Conservation (phyloP, 352 stramenopile species). For the Pythium apleroticum region DNA sequence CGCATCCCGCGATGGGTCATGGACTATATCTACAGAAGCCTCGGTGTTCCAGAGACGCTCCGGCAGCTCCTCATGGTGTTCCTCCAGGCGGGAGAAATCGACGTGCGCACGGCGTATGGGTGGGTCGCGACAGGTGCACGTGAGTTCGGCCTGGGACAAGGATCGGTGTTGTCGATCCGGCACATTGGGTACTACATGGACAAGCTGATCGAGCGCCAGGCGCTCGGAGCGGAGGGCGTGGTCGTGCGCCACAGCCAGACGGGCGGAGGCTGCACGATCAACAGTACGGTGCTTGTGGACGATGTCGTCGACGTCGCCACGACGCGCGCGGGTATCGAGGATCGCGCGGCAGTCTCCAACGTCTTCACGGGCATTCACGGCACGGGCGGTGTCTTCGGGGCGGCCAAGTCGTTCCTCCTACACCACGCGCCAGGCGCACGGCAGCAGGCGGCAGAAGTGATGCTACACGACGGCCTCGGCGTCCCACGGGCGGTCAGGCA, state of each 20-base stretch:
- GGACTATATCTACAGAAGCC: conserved; percentile 1
- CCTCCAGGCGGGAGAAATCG: not conserved
- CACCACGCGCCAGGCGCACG: no score
- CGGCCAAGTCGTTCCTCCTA: conserved; percentile 2
- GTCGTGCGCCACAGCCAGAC: not conserved
- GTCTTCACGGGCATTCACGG: not conserved
- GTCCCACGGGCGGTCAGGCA: no score
- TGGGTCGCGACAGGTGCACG: not conserved
- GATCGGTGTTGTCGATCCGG: not conserved
- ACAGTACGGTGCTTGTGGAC: not conserved
- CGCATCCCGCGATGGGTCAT: conserved; percentile 8
- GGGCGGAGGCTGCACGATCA: not conserved
- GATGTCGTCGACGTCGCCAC: not conserved
- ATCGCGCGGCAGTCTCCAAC: not conserved
- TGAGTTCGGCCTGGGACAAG: conserved; percentile 3
- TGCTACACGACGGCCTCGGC: no score
- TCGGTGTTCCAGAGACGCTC: not conserved
- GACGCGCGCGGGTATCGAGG: not conserved
- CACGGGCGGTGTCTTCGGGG: not conserved
- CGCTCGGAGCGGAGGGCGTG: not conserved
- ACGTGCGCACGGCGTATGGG: not conserved
- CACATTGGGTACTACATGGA: conserved; percentile 8
- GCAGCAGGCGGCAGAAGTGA: no score
- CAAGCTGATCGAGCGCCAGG: not conserved
- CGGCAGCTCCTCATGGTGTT: not conserved